These are phyloP conservation scores for Podaxis pistillaris DNA, from an alignment of 768 basidiomycete species.

Conservation along the genomic window DNA sequence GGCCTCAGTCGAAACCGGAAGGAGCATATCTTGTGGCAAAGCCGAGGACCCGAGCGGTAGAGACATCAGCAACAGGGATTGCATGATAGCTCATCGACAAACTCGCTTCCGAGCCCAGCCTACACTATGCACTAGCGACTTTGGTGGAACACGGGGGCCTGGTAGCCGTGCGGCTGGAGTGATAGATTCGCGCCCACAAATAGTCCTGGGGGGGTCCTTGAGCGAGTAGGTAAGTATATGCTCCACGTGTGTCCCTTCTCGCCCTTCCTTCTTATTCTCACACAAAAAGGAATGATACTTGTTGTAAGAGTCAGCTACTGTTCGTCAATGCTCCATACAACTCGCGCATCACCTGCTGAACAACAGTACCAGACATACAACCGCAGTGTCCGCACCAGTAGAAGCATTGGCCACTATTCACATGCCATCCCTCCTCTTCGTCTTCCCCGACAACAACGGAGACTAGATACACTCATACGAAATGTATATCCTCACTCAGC, in stretches of 20 bases:
- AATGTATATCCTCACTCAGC: constrained; percentile 66
- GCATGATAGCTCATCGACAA: constrained; percentile 29
- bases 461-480: constrained; percentile 51
- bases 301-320: constrained; percentile 73
- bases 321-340: constrained; percentile 65
- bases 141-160: background rate
- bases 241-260: too few relatives aligned
- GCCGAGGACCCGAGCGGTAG: constrained; percentile 35
- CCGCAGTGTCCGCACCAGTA: constrained; percentile 30
- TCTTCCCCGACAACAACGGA: constrained; percentile 60
- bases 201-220: constrained; percentile 67
- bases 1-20: constrained; percentile 29
- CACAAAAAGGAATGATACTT: background rate
- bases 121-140: background rate
- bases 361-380: constrained; percentile 60
- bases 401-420: constrained; percentile 56
- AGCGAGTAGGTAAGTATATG: constrained; percentile 37
- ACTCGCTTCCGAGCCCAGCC: constrained; percentile 5
- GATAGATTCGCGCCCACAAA: constrained; percentile 73
- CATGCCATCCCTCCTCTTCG: constrained; percentile 63
- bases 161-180: constrained; percentile 40
- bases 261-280: background rate
- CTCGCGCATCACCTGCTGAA: constrained; percentile 50
- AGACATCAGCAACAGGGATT: constrained; percentile 52
- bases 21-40: background rate